Evolutionary conservation across 345 rosid genomes (phyloP), one percentile per base, ranked within the genome.

Genomic region (Gossypium thurberi): DNA sequence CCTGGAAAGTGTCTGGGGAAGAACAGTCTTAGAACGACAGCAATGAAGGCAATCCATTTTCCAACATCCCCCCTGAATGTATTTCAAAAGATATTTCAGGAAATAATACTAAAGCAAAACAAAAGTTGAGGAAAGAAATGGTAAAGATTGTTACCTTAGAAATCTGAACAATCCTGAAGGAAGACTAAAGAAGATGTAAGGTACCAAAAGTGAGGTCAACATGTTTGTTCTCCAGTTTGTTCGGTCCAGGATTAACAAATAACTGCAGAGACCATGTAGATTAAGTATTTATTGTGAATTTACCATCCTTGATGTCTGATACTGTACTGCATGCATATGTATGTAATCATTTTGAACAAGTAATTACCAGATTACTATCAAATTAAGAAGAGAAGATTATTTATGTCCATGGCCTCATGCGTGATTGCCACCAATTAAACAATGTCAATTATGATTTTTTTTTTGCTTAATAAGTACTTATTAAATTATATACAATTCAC

Each of bases 171-270:
- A 59, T n/a, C 78, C 86, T 0, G 70, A 58, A 50, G 98, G 98
- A 78, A 92, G 89, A 84, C 95, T 87, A 58, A 95, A 82, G 81
- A 89, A 92, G 46, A 92, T 92, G 79, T 95, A 95, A 43, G 99
- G 99, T 59, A 92, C 82, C 68, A 95, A 69, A 66, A 92, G 97
- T 8, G 96, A 81, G 6, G 98, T 90, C 76, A 95, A 81, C 86
- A 95, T 95, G 81, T 95, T 95, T 62, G 95, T 90, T 81, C 82
- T 94, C 98, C 97, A 94, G 72, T 92, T 94, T 25, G 98, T 95
- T 65, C 96, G 92, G 69, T 95, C 99, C 82, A 95, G 70, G 72
- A 95, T 82, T 93, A 92, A 79, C 69, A 95, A 75, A 77, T 92
- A 95, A 48, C 97, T 92, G 85, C 80, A 81, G 59, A 28, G 18